Evolutionary conservation across 306 rosid species (phyloP).

Genomic region (Cyamopsis tetragonoloba): DNA sequence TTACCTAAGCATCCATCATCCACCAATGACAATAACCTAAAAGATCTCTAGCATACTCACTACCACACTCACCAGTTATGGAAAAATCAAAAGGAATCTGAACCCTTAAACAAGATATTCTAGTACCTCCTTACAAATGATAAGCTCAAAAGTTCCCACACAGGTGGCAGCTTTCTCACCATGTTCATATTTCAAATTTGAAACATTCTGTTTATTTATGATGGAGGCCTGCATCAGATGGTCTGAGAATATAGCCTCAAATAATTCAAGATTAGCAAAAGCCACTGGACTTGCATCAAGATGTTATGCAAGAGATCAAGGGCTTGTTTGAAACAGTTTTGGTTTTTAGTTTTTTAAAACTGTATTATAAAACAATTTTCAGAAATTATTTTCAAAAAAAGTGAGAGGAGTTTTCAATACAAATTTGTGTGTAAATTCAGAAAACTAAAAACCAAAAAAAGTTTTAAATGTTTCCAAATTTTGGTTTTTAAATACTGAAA

Average conservation of each 20-base stretch:
- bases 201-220: slow-evolving; percentile 40
- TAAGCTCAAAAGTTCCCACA: slow-evolving; percentile 53
- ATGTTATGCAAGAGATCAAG: neutral
- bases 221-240: slow-evolving; percentile 26
- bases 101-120: slow-evolving; percentile 27
- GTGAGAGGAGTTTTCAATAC: no score
- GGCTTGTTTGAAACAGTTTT: no score
- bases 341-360: no score
- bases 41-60: neutral
- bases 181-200: slow-evolving; percentile 35
- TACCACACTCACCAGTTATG: neutral
- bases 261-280: slow-evolving; percentile 17
- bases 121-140: slow-evolving; percentile 49
- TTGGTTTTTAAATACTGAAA: no score
- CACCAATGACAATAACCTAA: neutral
- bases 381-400: no score
- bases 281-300: neutral
- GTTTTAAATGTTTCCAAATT: no score
- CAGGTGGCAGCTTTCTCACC: slow-evolving; percentile 41
- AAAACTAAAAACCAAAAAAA: no score
- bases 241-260: slow-evolving; percentile 20
- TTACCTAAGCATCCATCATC: neutral
- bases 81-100: neutral
- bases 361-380: no score
- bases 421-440: no score